Percentiles rank a stretch among this genome's conserved stretches.
Evolutionary conservation across 2,329 filamentous ascomycete genomes (phyloP).

Genomic region (Fusarium duplospermum): DNA sequence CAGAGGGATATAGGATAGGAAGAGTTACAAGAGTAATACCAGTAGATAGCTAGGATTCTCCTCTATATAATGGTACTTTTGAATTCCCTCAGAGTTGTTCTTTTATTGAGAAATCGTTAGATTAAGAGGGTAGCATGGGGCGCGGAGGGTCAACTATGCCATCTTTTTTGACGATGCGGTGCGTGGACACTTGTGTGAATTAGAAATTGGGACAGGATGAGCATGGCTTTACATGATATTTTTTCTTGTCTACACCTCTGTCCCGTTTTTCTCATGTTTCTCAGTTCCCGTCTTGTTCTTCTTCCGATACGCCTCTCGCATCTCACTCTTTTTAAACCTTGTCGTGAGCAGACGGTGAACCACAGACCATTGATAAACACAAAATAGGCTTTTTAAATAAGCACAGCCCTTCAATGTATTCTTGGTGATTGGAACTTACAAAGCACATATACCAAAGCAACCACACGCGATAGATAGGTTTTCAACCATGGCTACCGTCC

Average conservation of each 20-base stretch:
- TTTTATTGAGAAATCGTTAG: no score
- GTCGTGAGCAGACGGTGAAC: conserved; percentile 17
- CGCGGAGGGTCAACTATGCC: no score
- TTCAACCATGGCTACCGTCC: conserved; percentile 18
- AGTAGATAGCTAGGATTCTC: no score
- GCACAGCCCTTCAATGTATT: accelerated
- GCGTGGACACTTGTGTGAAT: no score
- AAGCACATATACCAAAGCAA: conserved; percentile 29
- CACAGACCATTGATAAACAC: conserved; percentile 23
- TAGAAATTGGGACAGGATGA: background rate
- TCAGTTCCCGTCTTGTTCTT: conserved; percentile 11
- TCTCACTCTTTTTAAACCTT: conserved; percentile 17
- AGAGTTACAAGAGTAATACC: no score
- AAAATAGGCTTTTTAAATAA: conserved; percentile 10
- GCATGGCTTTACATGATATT: background rate
- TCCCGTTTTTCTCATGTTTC: background rate
- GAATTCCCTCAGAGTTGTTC: no score
- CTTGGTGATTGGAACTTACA: background rate
- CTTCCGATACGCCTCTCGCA: conserved; percentile 23
- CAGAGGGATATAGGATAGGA: no score
- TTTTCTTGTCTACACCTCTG: background rate
- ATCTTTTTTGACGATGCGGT: no score
- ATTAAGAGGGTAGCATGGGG: no score
- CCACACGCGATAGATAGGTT: conserved; percentile 29
- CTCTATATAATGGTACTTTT: no score